phyloP scores from a whole-genome alignment of 495 filamentous ascomycete species.

The Penicillium manginii region DNA sequence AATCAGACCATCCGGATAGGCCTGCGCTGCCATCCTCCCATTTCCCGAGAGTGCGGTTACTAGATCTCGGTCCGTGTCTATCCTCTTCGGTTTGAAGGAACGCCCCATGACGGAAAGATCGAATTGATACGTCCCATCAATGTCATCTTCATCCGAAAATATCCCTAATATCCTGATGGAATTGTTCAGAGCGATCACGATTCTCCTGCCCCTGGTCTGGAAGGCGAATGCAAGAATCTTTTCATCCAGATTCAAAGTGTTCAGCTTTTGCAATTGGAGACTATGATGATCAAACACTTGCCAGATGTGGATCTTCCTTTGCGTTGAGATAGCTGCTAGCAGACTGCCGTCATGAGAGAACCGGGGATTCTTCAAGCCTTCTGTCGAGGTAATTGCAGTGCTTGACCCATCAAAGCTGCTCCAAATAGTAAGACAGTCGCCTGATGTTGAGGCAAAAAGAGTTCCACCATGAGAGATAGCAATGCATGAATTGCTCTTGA shows the following conservation, averaged over 20 bases:
- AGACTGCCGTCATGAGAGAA: neutral
- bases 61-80: neutral
- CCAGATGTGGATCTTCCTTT: neutral
- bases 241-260: neutral
- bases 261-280: neutral
- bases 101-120: neutral
- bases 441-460: neutral
- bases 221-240: neutral
- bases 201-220: neutral
- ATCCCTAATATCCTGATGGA: neutral
- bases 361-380: neutral
- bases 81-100: neutral
- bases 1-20: neutral
- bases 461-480: neutral
- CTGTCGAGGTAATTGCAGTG: neutral
- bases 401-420: neutral
- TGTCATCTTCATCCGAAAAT: neutral
- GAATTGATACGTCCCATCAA: neutral
- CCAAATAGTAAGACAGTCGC: neutral
- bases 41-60: neutral
- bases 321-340: neutral
- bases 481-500: neutral
- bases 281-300: neutral
- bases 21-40: neutral
- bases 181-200: neutral